Conservation (phyloP, 768 basidiomycete genomes). For the Lactifluus subvellereus region DNA sequence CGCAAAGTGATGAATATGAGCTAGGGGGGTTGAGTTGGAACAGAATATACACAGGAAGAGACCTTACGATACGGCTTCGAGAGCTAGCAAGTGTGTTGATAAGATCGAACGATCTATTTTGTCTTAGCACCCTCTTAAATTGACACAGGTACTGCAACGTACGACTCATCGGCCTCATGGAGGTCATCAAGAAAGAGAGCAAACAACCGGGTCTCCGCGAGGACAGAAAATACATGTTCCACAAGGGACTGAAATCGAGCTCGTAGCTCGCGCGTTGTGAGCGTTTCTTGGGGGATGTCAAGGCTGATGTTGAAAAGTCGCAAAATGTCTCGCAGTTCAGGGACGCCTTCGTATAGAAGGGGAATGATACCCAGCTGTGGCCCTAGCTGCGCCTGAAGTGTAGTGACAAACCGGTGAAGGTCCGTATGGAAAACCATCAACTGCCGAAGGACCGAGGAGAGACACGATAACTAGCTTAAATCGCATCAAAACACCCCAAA, state of each 20-base stretch:
- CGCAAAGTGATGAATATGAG: slow-evolving; percentile 59
- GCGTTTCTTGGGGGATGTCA: slow-evolving; percentile 46
- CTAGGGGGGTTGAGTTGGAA: slow-evolving; percentile 32
- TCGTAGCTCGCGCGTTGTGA: slow-evolving; percentile 55
- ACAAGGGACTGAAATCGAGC: slow-evolving; percentile 67
- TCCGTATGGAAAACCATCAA: slow-evolving; percentile 71
- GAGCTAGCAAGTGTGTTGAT: slow-evolving; percentile 60
- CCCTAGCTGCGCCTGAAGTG: slow-evolving; percentile 55
- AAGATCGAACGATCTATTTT: slow-evolving; percentile 54
- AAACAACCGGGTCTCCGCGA: slow-evolving; percentile 64
- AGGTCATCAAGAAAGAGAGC: slow-evolving; percentile 69
- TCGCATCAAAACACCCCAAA: slow-evolving; percentile 8
- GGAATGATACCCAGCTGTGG: slow-evolving; percentile 66
- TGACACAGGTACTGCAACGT: slow-evolving; percentile 19
- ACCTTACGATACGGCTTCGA: slow-evolving; percentile 54
- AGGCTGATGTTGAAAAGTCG: slow-evolving; percentile 47
- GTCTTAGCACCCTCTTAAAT: slow-evolving; percentile 4
- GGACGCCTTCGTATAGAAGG: slow-evolving; percentile 63
- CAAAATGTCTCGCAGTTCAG: slow-evolving; percentile 61
- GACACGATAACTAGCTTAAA: slow-evolving; percentile 47
- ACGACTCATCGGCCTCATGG: slow-evolving; percentile 72
- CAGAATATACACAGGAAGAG: neutral
- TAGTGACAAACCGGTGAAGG: slow-evolving; percentile 56
- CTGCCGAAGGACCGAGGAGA: slow-evolving; percentile 67
- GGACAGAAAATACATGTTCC: slow-evolving; percentile 61